Conservation (phyloP, 352 stramenopile genomes). For the Achlya hypogyna region DNA sequence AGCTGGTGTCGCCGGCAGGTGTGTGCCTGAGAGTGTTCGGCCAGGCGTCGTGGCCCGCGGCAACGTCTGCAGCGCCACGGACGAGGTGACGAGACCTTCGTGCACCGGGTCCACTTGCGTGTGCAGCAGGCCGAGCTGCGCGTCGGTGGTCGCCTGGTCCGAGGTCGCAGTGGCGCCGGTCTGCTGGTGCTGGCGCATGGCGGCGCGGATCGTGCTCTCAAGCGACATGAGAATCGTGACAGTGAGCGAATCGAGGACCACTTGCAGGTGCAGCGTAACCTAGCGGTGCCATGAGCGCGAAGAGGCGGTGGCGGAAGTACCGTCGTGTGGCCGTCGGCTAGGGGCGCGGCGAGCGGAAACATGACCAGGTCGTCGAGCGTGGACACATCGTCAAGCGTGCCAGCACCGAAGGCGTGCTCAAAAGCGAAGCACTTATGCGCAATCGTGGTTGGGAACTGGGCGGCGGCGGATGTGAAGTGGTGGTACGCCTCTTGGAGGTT, state of each 20-base stretch:
- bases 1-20: not conserved
- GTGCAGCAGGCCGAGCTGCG: constrained; percentile 48
- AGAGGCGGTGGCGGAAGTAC: not conserved
- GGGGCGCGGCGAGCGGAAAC: constrained; percentile 67
- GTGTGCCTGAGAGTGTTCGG: not conserved
- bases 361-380: constrained; percentile 61
- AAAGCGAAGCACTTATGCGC: constrained; percentile 80
- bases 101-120: constrained; percentile 54
- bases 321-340: constrained; percentile 57
- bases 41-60: not conserved
- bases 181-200: constrained; percentile 36
- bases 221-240: constrained; percentile 78
- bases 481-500: constrained; percentile 44
- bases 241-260: constrained; percentile 70
- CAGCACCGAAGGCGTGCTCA: constrained; percentile 63
- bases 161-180: constrained; percentile 8
- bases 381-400: constrained; percentile 44
- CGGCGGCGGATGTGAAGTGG: constrained; percentile 57
- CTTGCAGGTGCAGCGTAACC: constrained; percentile 63
- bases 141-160: constrained; percentile 24
- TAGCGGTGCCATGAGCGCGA: not conserved
- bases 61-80: constrained; percentile 25
- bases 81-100: not conserved
- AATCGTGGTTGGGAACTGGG: constrained; percentile 54
- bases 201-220: constrained; percentile 58